Conservation (phyloP, 2,329 filamentous ascomycete genomes). For the Penicillium polonicum region DNA sequence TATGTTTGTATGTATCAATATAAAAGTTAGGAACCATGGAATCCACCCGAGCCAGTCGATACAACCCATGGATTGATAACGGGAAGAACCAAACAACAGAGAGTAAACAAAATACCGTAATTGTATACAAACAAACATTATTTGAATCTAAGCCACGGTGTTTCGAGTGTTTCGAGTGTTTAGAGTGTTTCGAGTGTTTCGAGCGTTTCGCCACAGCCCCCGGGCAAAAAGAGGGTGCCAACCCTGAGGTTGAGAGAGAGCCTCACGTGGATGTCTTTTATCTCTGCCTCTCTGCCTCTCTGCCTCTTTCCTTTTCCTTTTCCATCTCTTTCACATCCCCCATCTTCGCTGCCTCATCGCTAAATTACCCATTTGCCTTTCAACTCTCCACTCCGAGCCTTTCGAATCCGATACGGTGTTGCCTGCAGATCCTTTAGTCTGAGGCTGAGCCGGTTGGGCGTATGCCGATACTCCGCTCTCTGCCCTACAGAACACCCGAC, state of each 20-base stretch:
- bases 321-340: neutral
- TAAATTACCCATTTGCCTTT: neutral
- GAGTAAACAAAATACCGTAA: neutral
- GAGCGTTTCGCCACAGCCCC: slow-evolving; percentile 8
- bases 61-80: slow-evolving; percentile 4
- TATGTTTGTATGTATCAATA: neutral
- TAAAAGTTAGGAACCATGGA: slow-evolving; percentile 1
- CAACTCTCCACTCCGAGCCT: neutral
- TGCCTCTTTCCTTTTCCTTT: neutral
- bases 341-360: neutral
- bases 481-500: slow-evolving; percentile 9
- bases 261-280: slow-evolving; percentile 18
- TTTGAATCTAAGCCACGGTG: slow-evolving; percentile 8
- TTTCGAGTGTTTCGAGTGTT: neutral
- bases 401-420: neutral
- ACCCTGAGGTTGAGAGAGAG: neutral
- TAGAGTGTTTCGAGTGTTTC: neutral
- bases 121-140: no score
- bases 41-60: neutral
- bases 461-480: slow-evolving; percentile 7
- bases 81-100: slow-evolving; percentile 7
- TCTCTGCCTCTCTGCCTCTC: neutral
- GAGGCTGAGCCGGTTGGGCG: slow-evolving; percentile 9
- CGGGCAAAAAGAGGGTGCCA: neutral
- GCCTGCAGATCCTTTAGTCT: slow-evolving; percentile 7